Base-by-base conservation (phyloP, 2,329 filamentous ascomycete genomes). In the Allantophomopsis cytisporea region DNA sequence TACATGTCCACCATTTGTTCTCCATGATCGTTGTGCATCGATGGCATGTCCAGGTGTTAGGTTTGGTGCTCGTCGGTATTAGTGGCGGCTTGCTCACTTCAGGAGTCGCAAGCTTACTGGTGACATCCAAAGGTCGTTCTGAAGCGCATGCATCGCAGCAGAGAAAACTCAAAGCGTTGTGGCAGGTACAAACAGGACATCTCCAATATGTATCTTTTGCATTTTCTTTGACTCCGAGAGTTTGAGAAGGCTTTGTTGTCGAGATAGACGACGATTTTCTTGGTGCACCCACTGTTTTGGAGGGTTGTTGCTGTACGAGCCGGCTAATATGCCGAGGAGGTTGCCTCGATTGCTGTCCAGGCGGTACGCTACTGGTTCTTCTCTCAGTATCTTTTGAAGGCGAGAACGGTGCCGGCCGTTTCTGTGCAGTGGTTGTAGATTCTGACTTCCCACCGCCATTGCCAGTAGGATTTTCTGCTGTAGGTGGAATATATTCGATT, bases 141-240 rank as follows among this genome's bases (percentile, higher is more conserved):
- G 53, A 55, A 8, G 64, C 66, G 47, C 75, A 80, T 5, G 69
- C 73, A 44, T 73, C 72, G 49, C 75, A 80, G 47, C 59, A 66
- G 18, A 71, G 56, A 44, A 60, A 71, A n/a, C 47, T 56, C 7
- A 54, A 42, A 1, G 66, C 66, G 47, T 80, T 80, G 41, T 66
- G 61, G 16, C 78, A 56, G 1, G 75, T 80, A 50, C 75, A 80
- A 11, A 64, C 53, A 15, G 54, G 51, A 47, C 75, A 80, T 8
- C 59, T 60, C 75, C 75, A 79, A 38, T 31, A 35, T 21, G 36
- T 31, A 15, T 34, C 16, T 34, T 34, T 45, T 4, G 30, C 12
- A 18, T 40, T 37, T 16, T 30, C n/a, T 4, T 41, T 41, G 17
- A 43, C 37, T 13, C 41, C 35, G 37, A 39, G 31, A 28, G 32